Evolutionary conservation across 176 grass and related monocot genomes (phyloP), one percentile per base, ranked within the genome.

Genomic region (Rhynchospora tenuis): DNA sequence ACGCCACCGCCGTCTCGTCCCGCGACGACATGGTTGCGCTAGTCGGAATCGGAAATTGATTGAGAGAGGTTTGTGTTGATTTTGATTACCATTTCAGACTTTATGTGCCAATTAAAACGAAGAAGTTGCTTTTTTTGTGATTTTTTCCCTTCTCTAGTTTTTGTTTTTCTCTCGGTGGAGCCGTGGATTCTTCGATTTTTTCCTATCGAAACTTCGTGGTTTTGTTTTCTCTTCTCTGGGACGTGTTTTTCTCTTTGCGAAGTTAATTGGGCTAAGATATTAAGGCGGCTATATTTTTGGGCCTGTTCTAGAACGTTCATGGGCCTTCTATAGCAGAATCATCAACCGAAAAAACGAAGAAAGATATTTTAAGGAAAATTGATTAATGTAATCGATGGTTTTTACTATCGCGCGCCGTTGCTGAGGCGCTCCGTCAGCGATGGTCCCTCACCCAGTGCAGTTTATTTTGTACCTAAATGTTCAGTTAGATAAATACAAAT

Each of bases 21-120:
- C 96, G 92, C 69, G 91, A 90, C 80, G 95, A 91, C 95, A 93
- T 97, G 81, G 48, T 61, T 54, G n/a, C 17, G 51, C 50, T 58
- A 14, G 70, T 74, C 6, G 24, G 63, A 50, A 74, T 74, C 62
- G 26, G n/a, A n/a, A n/a, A n/a, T n/a, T n/a, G n/a, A n/a, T n/a
- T n/a, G 5, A 59, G 12, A 74, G 20, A 17, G 20, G 59, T 23
- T 31, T 65, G 28, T 33, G 10, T 13, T 65, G 63, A 27, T 66
- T 47, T 10, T 16, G 67, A 73, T 73, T 38, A 38, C 33, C 33
- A 38, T 38, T 38, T 38, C 33, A 38, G n/a, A n/a, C n/a, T n/a
- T n/a, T n/a, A n/a, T n/a, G 33, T 38, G 33, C 33, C 1, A 38
- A 38, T 38, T 38, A 38, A 38, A 38, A 38, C 33, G 33, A 38